phyloP scores from a whole-genome alignment of 495 filamentous ascomycete genomes.

The Chaetomium fimeti region DNA sequence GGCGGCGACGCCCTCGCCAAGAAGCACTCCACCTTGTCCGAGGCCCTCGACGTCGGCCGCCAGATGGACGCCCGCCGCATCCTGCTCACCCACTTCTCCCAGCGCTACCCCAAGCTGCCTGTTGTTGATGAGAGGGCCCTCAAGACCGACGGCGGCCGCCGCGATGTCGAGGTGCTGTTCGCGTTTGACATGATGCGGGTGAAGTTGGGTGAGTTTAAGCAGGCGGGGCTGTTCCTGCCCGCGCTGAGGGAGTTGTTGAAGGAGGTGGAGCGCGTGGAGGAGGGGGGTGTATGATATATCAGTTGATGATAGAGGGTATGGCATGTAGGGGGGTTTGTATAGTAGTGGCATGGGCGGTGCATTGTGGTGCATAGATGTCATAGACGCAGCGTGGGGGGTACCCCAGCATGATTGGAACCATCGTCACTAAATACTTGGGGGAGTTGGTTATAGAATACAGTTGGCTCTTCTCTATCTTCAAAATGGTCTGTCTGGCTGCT shows the following conservation, averaged over 20 bases:
- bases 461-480: neutral
- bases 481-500: no score
- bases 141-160: constrained; percentile 15
- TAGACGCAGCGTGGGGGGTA: neutral
- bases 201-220: constrained; percentile 73
- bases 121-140: constrained; percentile 44
- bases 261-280: constrained; percentile 26
- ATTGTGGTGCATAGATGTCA: constrained; percentile 1
- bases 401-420: neutral
- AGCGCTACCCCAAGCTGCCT: constrained; percentile 89
- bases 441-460: neutral
- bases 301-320: neutral
- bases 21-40: constrained; percentile 81
- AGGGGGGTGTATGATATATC: constrained; percentile 3
- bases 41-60: constrained; percentile 75
- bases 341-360: neutral
- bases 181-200: constrained; percentile 90
- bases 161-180: constrained; percentile 52
- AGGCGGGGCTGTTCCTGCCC: constrained; percentile 70
- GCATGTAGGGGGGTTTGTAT: neutral
- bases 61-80: constrained; percentile 74
- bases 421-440: neutral
- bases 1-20: constrained; percentile 75
- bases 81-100: constrained; percentile 89
- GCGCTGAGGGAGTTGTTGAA: constrained; percentile 69